phyloP scores from a whole-genome alignment of 352 stramenopile genomes.

The Peronospora farinosa region DNA sequence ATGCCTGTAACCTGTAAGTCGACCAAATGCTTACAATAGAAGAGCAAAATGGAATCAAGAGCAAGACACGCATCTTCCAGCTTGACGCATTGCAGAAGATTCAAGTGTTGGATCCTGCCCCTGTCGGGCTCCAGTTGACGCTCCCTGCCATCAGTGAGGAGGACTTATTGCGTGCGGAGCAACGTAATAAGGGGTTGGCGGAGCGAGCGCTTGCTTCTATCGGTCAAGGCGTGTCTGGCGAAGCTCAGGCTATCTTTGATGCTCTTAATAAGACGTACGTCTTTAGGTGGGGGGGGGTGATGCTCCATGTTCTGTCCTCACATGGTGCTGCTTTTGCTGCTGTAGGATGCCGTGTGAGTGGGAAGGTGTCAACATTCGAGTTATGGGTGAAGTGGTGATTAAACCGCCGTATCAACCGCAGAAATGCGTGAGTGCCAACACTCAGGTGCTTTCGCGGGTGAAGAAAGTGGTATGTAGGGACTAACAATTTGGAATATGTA shows the following conservation, averaged over 20 bases:
- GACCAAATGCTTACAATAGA: constrained; percentile 29
- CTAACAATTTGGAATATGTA: neutral
- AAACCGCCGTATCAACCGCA: constrained; percentile 76
- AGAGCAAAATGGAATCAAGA: constrained; percentile 52
- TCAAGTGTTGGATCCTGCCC: constrained; percentile 49
- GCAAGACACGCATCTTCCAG: constrained; percentile 70
- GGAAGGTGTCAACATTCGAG: constrained; percentile 74
- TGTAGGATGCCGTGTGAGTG: constrained; percentile 80
- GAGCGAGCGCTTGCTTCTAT: constrained; percentile 75
- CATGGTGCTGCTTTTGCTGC: neutral
- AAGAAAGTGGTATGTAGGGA: constrained; percentile 77
- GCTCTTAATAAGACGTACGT: constrained; percentile 85
- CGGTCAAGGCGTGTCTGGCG: constrained; percentile 57
- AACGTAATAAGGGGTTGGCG: constrained; percentile 63
- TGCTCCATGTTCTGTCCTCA: constrained; percentile 4
- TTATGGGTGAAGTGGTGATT: constrained; percentile 83
- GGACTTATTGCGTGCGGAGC: constrained; percentile 65
- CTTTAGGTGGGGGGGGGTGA: neutral
- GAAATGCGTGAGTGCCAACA: constrained; percentile 71
- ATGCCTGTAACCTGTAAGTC: neutral
- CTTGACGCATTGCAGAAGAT: constrained; percentile 65
- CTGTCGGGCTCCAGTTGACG: constrained; percentile 36
- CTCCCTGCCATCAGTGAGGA: constrained; percentile 58
- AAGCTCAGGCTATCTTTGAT: constrained; percentile 81
- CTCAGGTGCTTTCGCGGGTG: constrained; percentile 64